phyloP scores from a whole-genome alignment of 2,329 filamentous ascomycete species.

The Paramyrothecium sp. region DNA sequence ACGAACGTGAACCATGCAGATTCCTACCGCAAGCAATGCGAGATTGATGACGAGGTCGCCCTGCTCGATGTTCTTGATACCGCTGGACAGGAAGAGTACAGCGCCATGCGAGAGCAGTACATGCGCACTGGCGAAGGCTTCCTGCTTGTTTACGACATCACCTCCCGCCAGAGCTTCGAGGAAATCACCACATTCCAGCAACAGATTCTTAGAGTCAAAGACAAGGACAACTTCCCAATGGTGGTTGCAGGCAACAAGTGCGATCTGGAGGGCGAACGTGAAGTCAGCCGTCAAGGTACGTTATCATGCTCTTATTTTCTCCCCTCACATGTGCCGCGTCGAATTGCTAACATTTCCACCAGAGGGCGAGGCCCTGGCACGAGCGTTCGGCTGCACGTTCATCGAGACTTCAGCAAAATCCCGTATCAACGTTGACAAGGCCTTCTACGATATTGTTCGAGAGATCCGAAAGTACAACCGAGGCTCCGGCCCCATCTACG shows the following conservation, averaged over 20 bases:
- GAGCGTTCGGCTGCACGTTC: constrained; percentile 93
- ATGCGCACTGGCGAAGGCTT: constrained; percentile 99
- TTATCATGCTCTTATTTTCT: neutral
- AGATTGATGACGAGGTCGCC: constrained; percentile 97
- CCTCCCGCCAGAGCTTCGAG: constrained; percentile 93
- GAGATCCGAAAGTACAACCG: constrained; percentile 99
- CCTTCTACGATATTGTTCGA: constrained; percentile 97
- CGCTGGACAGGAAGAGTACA: constrained; percentile 98
- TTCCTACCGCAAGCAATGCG: constrained; percentile 99
- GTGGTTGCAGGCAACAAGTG: constrained; percentile 99
- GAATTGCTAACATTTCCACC: constrained; percentile 15
- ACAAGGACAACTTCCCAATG: constrained; percentile 99
- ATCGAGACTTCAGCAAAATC: constrained; percentile 99
- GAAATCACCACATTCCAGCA: constrained; percentile 99
- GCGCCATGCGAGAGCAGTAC: constrained; percentile 98
- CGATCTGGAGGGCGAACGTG: constrained; percentile 90
- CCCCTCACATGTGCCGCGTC: neutral
- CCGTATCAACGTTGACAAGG: constrained; percentile 96
- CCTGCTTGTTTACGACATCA: constrained; percentile 97
- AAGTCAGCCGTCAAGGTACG: constrained; percentile 89
- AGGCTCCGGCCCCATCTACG: constrained; percentile 83
- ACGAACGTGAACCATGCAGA: constrained; percentile 53
- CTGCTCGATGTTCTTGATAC: constrained; percentile 98
- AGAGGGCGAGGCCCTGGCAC: constrained; percentile 89
- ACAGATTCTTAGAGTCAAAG: constrained; percentile 97